Base-by-base conservation (phyloP, 164 flowering plant genomes). In the Macadamia integrifolia region DNA sequence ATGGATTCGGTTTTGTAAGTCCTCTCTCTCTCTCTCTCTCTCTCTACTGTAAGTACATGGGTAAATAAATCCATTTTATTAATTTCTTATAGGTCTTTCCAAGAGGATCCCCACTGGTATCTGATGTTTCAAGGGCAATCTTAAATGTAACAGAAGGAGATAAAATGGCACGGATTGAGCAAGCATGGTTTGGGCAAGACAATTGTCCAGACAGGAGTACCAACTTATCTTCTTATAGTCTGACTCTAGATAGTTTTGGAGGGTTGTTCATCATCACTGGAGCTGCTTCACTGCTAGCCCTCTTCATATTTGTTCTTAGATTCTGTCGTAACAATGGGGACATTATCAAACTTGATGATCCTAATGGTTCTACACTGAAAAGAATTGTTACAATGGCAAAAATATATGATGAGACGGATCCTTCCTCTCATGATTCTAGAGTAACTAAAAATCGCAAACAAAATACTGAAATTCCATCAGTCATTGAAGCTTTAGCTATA, bases 1-100 rank as follows among this genome's bases (percentile, higher is more conserved):
- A 31, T 44, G 85, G 88, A 0, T 85, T 82, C 30, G 85, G 80
- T 13, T 83, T 83, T 61, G 86, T 85, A 71, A 67, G 84, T 68
- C 60, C 55, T 50, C 23, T 23, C 23, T 23, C 23, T 23, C 23
- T 23, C 23, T 23, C 23, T 23, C 23, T 23, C 55, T 50, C 55
- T 14, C 13, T 10, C 55, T 50, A 6, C 9, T 50, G 55, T 23
- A 23, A 50, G 6, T 43, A 43, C 9, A 0, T 43, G 13, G 9
- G 55, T 50, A 9, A 23, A 23, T 23, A 23, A 15, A 14, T 50
- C 13, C 12, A 12, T 6, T 50, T 50, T 4, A 50, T 50, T 15
- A 5, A 43, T 43, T 5, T 5, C 48, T 29, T 12, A 23, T 23
- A 23, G 23, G 23, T 23, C 23, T 23, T 23, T 23, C 23, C 23